Evolutionary conservation across 345 rosid species (phyloP).

Genomic region (Acer saccharum): DNA sequence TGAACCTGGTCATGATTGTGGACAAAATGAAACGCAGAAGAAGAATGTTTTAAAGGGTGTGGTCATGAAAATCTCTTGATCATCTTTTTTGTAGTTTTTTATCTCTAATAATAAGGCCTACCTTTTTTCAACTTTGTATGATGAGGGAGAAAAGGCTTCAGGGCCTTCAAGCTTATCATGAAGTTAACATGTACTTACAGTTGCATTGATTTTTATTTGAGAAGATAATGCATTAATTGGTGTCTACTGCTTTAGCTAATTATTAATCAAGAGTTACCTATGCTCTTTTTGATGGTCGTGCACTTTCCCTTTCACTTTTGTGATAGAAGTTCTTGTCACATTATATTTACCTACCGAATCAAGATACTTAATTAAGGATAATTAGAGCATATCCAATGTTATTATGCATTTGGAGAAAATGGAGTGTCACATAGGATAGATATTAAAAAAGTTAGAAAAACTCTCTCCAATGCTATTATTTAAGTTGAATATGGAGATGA

Average conservation of each 20-base stretch:
- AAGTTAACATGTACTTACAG: no score
- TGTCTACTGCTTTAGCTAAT: background rate
- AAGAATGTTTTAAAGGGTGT: background rate
- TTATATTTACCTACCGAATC: no score
- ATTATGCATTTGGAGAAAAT: no score
- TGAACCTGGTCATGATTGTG: slow-evolving; percentile 25
- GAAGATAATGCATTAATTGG: background rate
- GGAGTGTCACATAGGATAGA: no score
- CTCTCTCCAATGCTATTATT: no score
- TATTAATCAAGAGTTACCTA: background rate
- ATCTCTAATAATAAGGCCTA: background rate
- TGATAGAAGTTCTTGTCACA: no score
- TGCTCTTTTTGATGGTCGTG: no score
- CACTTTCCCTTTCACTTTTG: no score
- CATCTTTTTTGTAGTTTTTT: background rate
- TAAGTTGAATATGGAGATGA: no score
- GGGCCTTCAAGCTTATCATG: background rate
- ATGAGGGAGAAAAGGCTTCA: background rate
- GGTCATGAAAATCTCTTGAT: background rate
- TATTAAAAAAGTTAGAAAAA: no score
- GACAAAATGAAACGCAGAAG: slow-evolving; percentile 4
- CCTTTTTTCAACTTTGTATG: background rate
- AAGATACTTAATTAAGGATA: background rate
- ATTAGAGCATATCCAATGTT: no score
- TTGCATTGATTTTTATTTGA: no score